Evolutionary conservation across 306 rosid genomes (phyloP).

Genomic region (Rosa chinensis): DNA sequence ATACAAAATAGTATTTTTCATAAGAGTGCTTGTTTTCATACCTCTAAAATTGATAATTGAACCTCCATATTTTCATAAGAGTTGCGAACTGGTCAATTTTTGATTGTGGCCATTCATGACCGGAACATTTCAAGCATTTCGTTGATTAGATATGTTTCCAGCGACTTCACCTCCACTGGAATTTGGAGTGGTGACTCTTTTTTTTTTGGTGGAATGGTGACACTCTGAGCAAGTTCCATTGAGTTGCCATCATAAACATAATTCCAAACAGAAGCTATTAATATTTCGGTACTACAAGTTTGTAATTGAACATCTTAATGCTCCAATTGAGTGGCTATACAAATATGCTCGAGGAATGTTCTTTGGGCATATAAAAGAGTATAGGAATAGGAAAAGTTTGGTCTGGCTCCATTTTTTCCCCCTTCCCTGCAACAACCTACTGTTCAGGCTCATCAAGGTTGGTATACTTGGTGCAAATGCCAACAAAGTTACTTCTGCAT

Average conservation of each 20-base stretch:
- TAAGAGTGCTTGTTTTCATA: too few species aligned
- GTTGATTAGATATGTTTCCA: slow-evolving; percentile 37
- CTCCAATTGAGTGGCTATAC: neutral
- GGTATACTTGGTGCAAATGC: neutral
- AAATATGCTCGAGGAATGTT: neutral
- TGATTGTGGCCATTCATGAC: slow-evolving; percentile 45
- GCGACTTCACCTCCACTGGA: neutral
- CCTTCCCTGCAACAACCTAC: too few species aligned
- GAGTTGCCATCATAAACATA: slow-evolving; percentile 52
- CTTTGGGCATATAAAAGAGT: neutral
- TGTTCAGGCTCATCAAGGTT: neutral
- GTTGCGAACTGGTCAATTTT: neutral
- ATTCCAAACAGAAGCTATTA: slow-evolving; percentile 11
- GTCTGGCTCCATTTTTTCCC: neutral
- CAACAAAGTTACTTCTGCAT: neutral
- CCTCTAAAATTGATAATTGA: too few species aligned
- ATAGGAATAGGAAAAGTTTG: neutral
- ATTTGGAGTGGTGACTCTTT: too few species aligned
- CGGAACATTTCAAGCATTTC: slow-evolving; percentile 37
- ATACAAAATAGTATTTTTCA: too few species aligned
- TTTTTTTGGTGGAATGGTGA: slow-evolving; percentile 7
- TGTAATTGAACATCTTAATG: neutral
- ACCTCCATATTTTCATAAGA: too few species aligned
- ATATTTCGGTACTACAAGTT: neutral
- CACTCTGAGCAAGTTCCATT: slow-evolving; percentile 38